Percentiles rank a stretch among this genome's conserved stretches.
phyloP scores from a whole-genome alignment of 106 monocot species.

The Apostasia ramifera region DNA sequence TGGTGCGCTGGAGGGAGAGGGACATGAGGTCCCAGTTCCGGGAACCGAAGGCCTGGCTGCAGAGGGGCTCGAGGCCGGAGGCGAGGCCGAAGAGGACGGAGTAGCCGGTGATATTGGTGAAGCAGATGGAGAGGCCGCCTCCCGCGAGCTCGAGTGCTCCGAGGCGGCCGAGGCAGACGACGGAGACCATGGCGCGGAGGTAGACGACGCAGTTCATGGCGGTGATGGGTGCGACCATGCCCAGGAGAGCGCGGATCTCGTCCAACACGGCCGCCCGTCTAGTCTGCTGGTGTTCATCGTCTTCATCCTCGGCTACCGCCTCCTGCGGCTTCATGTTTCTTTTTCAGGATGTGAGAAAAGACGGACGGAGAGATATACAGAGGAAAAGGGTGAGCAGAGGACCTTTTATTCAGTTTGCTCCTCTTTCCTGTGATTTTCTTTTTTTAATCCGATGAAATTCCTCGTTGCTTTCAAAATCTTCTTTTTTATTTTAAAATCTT shows the following conservation, averaged over 20 bases:
- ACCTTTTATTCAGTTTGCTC: too few species aligned
- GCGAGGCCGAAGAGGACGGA: constrained; percentile 88
- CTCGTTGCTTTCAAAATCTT: too few species aligned
- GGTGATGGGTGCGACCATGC: constrained; percentile 60
- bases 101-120: constrained; percentile 99
- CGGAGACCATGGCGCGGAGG: constrained; percentile 81
- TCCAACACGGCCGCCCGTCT: not conserved
- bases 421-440: too few species aligned
- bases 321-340: too few species aligned
- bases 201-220: constrained; percentile 76
- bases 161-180: constrained; percentile 79
- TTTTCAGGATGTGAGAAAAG: too few species aligned
- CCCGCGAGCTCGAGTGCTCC: constrained; percentile 83
- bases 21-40: constrained; percentile 66
- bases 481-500: too few species aligned
- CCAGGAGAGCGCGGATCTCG: constrained; percentile 50
- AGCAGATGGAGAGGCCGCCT: constrained; percentile 84
- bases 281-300: too few species aligned
- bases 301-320: too few species aligned
- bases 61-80: constrained; percentile 87
- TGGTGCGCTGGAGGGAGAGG: constrained; percentile 75
- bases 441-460: too few species aligned
- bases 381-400: too few species aligned
- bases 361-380: too few species aligned
- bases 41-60: constrained; percentile 79